These are phyloP conservation scores for Lasiodiplodia citricola DNA, from an alignment of 2,329 filamentous ascomycete species.

Conservation along the genomic window DNA sequence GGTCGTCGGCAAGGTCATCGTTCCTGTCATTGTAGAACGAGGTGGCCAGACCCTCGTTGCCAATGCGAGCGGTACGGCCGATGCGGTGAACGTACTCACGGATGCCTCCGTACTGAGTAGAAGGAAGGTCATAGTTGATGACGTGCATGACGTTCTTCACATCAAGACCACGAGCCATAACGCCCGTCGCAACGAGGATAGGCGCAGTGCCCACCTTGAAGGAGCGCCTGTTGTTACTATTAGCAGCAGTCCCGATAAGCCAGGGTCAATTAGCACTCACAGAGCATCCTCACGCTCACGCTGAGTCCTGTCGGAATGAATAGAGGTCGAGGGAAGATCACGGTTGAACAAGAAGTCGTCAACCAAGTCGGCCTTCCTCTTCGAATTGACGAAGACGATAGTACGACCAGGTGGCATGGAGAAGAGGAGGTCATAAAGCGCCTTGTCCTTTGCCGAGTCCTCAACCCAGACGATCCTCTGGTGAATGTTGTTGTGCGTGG, in stretches of 20 bases:
- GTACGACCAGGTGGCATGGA: constrained; percentile 75
- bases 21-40: constrained; percentile 87
- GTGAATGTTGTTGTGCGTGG: constrained; percentile 79
- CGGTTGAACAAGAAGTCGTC: constrained; percentile 88
- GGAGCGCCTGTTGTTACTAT: constrained; percentile 58
- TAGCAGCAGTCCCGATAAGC: constrained; percentile 27
- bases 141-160: constrained; percentile 87
- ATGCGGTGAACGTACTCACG: constrained; percentile 95
- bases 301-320: constrained; percentile 87
- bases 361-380: constrained; percentile 76
- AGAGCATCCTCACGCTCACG: constrained; percentile 90
- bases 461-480: constrained; percentile 76
- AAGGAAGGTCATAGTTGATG: constrained; percentile 90
- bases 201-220: constrained; percentile 79
- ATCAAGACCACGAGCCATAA: constrained; percentile 88
- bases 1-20: constrained; percentile 70
- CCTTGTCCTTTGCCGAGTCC: constrained; percentile 68
- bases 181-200: constrained; percentile 83
- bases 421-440: constrained; percentile 74
- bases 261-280: constrained; percentile 47
- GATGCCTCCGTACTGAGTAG: constrained; percentile 77
- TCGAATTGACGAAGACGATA: constrained; percentile 88
- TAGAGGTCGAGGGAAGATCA: constrained; percentile 81
- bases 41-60: constrained; percentile 81
- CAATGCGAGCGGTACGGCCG: constrained; percentile 92